Percentiles rank a stretch among this genome's conserved stretches.
phyloP scores from a whole-genome alignment of 192 early-diverging fungal species.

The Thoreauomyces humboldtii region DNA sequence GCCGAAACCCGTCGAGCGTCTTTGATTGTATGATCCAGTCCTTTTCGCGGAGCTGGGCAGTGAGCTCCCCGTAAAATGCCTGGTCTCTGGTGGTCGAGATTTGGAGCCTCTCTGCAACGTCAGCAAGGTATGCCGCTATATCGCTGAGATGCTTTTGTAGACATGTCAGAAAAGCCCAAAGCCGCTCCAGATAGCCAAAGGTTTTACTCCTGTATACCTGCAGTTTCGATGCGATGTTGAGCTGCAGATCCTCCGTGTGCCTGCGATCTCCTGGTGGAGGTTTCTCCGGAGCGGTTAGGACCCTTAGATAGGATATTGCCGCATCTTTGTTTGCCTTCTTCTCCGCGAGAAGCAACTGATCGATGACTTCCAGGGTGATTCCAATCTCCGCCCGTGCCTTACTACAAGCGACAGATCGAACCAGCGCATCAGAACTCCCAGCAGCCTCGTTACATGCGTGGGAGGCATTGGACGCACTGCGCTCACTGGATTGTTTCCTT shows the following conservation, averaged over 20 bases:
- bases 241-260: not conserved
- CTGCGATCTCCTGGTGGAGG: not conserved
- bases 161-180: no score
- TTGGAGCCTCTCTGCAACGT: not conserved
- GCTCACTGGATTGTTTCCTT: constrained; percentile 11
- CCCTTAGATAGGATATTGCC: not conserved
- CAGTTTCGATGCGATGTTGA: constrained; percentile 3
- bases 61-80: not conserved
- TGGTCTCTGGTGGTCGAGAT: not conserved
- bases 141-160: not conserved
- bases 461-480: not conserved
- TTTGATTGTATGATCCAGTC: constrained; percentile 14
- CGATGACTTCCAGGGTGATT: constrained; percentile 5
- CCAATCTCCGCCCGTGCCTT: constrained; percentile 6
- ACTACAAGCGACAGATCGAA: not conserved
- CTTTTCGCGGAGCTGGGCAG: constrained; percentile 1
- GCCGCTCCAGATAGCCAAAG: no score
- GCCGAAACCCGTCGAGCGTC: constrained; percentile 4
- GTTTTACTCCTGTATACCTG: not conserved
- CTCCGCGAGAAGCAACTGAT: constrained; percentile 1
- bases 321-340: not conserved
- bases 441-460: not conserved
- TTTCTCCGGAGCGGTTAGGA: not conserved
- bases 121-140: not conserved
- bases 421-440: not conserved